These are phyloP conservation scores for Xylaria sp. DNA, from an alignment of 2,329 filamentous ascomycete genomes.

Conservation along the genomic window DNA sequence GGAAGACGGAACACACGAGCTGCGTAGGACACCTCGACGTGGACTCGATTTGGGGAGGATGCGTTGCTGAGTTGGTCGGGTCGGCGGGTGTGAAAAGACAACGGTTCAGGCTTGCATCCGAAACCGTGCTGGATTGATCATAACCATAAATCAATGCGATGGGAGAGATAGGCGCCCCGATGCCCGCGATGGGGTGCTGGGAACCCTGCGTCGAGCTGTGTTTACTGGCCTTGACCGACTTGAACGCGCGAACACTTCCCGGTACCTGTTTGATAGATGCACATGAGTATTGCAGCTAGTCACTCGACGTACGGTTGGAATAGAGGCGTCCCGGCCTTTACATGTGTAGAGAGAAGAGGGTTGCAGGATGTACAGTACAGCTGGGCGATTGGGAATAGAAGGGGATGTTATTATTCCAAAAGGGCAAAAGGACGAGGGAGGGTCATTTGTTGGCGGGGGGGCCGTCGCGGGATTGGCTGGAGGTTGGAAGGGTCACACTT, in stretches of 20 bases:
- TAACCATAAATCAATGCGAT: slow-evolving; percentile 25
- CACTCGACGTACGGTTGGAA: slow-evolving; percentile 29
- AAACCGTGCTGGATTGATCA: slow-evolving; percentile 40
- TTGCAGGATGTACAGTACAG: slow-evolving; percentile 25
- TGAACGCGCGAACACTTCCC: slow-evolving; percentile 23
- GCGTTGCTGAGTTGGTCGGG: slow-evolving; percentile 34
- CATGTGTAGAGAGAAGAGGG: slow-evolving; percentile 30
- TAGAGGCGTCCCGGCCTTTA: slow-evolving; percentile 17
- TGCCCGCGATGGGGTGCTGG: slow-evolving; percentile 16
- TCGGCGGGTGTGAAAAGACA: slow-evolving; percentile 36
- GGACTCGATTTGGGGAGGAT: slow-evolving; percentile 32
- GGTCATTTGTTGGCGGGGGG: slow-evolving; percentile 36
- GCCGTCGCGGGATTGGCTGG: slow-evolving; percentile 36
- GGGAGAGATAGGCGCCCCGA: slow-evolving; percentile 14
- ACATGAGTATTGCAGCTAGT: slow-evolving; percentile 24
- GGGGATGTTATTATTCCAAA: slow-evolving; percentile 39
- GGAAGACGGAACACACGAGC: not conserved
- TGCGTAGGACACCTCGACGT: slow-evolving; percentile 9
- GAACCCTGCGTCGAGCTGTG: slow-evolving; percentile 19
- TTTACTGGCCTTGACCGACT: slow-evolving; percentile 19
- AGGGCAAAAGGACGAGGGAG: slow-evolving; percentile 38
- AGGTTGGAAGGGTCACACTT: slow-evolving; percentile 25
- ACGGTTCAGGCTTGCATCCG: slow-evolving; percentile 43
- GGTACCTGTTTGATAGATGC: slow-evolving; percentile 19
- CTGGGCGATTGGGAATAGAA: slow-evolving; percentile 38